Conservation (phyloP, 2,329 filamentous ascomycete species). For the Cladosporium velox region DNA sequence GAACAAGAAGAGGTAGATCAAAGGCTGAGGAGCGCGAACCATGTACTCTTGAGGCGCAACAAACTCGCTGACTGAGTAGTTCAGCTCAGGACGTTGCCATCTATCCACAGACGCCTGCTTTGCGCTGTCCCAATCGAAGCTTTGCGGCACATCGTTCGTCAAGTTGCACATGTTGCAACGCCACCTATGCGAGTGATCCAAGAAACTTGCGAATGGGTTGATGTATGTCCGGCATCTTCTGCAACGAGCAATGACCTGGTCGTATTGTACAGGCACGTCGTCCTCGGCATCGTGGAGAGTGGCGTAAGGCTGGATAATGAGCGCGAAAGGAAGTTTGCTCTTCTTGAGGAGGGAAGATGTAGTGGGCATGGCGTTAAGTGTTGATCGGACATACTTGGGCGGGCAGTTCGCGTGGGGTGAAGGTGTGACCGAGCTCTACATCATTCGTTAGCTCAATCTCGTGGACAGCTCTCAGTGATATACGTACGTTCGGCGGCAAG, state of each 20-base stretch:
- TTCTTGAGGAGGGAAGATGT: constrained; percentile 94
- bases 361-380: constrained; percentile 88
- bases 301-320: constrained; percentile 94
- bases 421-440: constrained; percentile 77
- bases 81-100: constrained; percentile 89
- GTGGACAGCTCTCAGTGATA: constrained; percentile 45
- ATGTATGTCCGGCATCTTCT: constrained; percentile 95
- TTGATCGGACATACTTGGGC: constrained; percentile 92
- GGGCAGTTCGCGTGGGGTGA: constrained; percentile 90
- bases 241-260: constrained; percentile 96
- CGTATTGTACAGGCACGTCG: constrained; percentile 84
- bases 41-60: constrained; percentile 99
- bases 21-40: constrained; percentile 92
- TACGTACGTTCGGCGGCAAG: constrained; percentile 77
- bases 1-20: constrained; percentile 94
- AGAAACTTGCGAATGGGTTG: constrained; percentile 93
- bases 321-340: constrained; percentile 90
- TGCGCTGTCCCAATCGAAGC: constrained; percentile 96
- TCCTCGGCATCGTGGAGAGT: constrained; percentile 92
- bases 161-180: constrained; percentile 99
- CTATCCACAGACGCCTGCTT: constrained; percentile 88
- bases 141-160: constrained; percentile 98
- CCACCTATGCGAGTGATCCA: constrained; percentile 97
- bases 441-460: background rate
- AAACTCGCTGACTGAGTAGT: constrained; percentile 96